Conservation (phyloP, 192 early-diverging fungal genomes). For the Anaeromyces robustus region DNA sequence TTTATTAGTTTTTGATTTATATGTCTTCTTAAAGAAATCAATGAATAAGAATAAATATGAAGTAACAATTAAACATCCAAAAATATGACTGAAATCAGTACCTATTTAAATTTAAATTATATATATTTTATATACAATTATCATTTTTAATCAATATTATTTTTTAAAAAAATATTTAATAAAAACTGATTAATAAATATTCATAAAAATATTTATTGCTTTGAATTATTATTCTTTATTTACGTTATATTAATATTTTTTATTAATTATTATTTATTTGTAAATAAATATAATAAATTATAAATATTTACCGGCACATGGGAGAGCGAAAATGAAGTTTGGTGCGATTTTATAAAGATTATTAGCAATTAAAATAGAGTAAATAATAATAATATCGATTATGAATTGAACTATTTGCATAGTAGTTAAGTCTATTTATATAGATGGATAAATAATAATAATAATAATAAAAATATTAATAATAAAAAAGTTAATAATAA, state of each 20-base stretch:
- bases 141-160: no score
- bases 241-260: no score
- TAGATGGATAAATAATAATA: conserved; percentile 24
- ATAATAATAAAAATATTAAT: conserved; percentile 3
- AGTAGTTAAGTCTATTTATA: conserved; percentile 76
- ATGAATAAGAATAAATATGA: not conserved
- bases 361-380: conserved; percentile 33
- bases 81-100: not conserved
- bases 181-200: no score
- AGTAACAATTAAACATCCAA: not conserved
- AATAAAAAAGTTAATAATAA: no score
- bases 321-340: not conserved
- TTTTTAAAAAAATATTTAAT: no score
- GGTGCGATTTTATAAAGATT: not conserved
- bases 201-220: no score
- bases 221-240: no score
- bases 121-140: no score
- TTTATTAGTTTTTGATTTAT: not conserved
- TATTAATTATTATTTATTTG: no score
- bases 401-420: conserved; percentile 83
- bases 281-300: no score
- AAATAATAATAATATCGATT: conserved; percentile 70
- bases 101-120: not conserved
- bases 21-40: not conserved
- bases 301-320: not conserved